Evolutionary conservation across 1,284 basidiomycete species (phyloP), one percentile per base, ranked within the genome.

Genomic region (Apiotrichum porosum): DNA sequence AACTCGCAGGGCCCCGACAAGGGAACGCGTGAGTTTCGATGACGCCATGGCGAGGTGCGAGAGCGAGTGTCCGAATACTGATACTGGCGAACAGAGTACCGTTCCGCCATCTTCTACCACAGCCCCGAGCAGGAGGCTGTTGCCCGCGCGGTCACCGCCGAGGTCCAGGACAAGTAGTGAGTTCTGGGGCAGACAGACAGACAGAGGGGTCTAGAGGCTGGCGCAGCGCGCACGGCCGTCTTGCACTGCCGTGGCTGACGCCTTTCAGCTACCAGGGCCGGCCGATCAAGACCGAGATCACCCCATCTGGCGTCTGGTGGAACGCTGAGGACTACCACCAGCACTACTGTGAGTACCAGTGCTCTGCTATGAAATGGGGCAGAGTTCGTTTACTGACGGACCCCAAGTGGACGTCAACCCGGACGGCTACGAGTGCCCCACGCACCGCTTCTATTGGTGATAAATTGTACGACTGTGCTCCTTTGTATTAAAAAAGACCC

Each of bases 81-180:
- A n/a, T n/a, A n/a, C n/a, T n/a, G n/a, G n/a, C n/a, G n/a, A n/a
- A n/a, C 71, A 87, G 88, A 97, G 72, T 97, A 97, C 74, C 87
- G 94, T 44, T 92, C 89, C 3, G 89, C 83, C 19, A 93, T 98
- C 68, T 97, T 92, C 75, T 85, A 82, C 34, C 78, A 88, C 63
- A 80, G 82, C 2, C 77, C 81, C 1, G 85, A 88, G 63, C 94
- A 98, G 73, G 78, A 78, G 39, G 70, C 78, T 38, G 81, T 83
- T 40, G 93, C 91, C 1, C 79, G 83, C 61, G 80, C 82, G 37
- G 84, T 97, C 3, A 94, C 88, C 0, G 79, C 80, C 21, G 86
- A 93, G 66, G 82, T 97, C 1, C 87, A 95, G 73, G 81, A 81
- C 53, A 87, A 87, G 72, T 82, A 93, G 69, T 79, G 69, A 49